Percentiles rank a stretch among this genome's conserved stretches.
Conservation (phyloP, 1,284 basidiomycete species). For the Trichosporon asahii region DNA sequence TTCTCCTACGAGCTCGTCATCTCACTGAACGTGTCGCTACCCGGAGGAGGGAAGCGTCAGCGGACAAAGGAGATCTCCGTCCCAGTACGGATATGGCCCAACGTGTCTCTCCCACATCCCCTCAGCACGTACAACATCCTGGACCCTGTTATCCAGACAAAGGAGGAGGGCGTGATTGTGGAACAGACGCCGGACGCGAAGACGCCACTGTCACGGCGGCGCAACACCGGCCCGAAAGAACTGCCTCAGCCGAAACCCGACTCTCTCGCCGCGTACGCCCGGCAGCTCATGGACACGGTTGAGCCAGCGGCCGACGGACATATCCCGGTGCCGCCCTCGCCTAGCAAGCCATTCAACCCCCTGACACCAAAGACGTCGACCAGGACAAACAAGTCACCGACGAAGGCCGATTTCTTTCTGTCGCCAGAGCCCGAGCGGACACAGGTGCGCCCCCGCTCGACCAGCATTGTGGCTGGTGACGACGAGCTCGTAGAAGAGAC, state of each 20-base stretch:
- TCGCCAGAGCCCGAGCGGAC: neutral
- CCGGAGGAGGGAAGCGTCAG: constrained; percentile 38
- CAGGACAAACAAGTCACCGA: constrained; percentile 2
- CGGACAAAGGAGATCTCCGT: constrained; percentile 40
- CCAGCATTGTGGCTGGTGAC: constrained; percentile 36
- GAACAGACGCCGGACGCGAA: constrained; percentile 10
- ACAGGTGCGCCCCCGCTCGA: constrained; percentile 22
- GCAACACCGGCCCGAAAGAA: constrained; percentile 4
- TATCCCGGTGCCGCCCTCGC: constrained; percentile 18
- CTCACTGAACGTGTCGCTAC: constrained; percentile 54
- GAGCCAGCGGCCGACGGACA: constrained; percentile 7
- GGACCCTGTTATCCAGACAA: constrained; percentile 47
- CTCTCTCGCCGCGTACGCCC: constrained; percentile 36
- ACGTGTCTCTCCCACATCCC: constrained; percentile 38
- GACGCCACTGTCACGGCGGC: neutral
- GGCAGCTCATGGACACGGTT: constrained; percentile 34
- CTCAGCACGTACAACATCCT: constrained; percentile 45
- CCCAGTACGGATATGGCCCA: constrained; percentile 45
- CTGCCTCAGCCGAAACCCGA: constrained; percentile 20
- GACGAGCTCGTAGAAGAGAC: constrained; percentile 53
- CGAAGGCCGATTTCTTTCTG: neutral
- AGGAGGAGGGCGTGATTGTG: constrained; percentile 43
- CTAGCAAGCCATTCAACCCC: constrained; percentile 13
- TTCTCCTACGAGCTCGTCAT: constrained; percentile 87
- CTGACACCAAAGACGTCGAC: neutral